A percentile compares a stretch with the other conserved stretches of the same genome.
Conservation (phyloP, 495 filamentous ascomycete species). For the Neurospora hispaniola region DNA sequence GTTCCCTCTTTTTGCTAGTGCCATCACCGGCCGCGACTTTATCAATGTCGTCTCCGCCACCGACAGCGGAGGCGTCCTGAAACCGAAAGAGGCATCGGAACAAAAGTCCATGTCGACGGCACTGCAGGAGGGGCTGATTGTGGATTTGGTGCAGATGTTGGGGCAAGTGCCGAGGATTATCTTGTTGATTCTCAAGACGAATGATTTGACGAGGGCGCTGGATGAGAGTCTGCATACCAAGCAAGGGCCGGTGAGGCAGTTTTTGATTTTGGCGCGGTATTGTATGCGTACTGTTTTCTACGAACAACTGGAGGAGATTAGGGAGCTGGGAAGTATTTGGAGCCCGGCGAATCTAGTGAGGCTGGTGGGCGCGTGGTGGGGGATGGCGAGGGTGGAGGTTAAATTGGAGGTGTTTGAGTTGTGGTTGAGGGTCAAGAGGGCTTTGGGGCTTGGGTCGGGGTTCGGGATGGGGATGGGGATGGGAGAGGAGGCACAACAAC, state of each 20-base stretch:
- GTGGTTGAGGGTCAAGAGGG: constrained; percentile 44
- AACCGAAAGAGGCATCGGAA: constrained; percentile 56
- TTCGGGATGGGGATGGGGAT: background rate
- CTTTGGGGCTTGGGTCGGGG: constrained; percentile 20
- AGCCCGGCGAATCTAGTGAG: constrained; percentile 34
- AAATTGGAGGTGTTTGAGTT: constrained; percentile 49
- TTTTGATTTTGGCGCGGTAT: constrained; percentile 89
- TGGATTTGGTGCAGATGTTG: constrained; percentile 77
- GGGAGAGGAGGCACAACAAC: background rate
- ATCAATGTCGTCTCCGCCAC: constrained; percentile 40
- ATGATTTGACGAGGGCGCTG: constrained; percentile 88
- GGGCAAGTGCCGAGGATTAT: constrained; percentile 86
- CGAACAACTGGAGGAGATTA: constrained; percentile 69
- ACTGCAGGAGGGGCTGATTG: constrained; percentile 77
- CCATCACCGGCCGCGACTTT: constrained; percentile 93
- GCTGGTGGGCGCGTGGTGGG: constrained; percentile 40
- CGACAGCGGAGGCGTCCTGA: constrained; percentile 43
- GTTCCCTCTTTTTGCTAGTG: constrained; percentile 90
- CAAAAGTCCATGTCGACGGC: constrained; percentile 73
- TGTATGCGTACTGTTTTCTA: constrained; percentile 80
- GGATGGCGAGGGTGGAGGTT: constrained; percentile 38
- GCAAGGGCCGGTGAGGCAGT: constrained; percentile 77
- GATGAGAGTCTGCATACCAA: constrained; percentile 90
- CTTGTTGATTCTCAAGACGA: constrained; percentile 93
- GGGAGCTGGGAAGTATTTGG: constrained; percentile 26